phyloP scores from a whole-genome alignment of 768 basidiomycete species.

The Mycena venus region DNA sequence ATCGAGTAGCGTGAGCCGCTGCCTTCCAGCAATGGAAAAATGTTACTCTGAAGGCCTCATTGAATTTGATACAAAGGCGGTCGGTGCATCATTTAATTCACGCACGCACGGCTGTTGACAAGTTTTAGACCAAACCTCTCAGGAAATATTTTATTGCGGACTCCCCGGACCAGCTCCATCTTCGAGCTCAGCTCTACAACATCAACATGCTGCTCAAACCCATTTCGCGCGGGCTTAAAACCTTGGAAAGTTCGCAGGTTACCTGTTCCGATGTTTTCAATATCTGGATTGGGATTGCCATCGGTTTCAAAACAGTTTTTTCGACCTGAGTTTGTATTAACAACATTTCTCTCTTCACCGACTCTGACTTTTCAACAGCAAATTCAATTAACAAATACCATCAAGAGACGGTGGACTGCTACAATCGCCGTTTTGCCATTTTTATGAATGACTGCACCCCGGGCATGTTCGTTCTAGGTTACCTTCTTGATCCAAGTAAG shows the following conservation, averaged over 20 bases:
- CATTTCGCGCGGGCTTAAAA: conserved; percentile 8
- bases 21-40: neutral
- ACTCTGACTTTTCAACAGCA: neutral
- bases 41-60: neutral
- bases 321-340: neutral
- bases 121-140: neutral
- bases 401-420: conserved; percentile 4
- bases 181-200: conserved; percentile 3
- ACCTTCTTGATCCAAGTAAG: conserved; percentile 21
- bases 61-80: conserved; percentile 16
- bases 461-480: conserved; percentile 14
- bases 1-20: neutral
- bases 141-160: neutral
- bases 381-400: neutral
- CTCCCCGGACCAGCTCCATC: neutral
- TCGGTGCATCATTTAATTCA: neutral
- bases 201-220: conserved; percentile 22
- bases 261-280: conserved; percentile 23
- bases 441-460: conserved; percentile 25
- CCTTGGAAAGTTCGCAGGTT: conserved; percentile 1
- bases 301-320: conserved; percentile 16
- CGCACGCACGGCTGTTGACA: neutral
- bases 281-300: conserved; percentile 18
- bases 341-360: too few species aligned
- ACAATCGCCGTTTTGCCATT: conserved; percentile 23